These are phyloP conservation scores for Harrya chromipes DNA, from an alignment of 768 basidiomycete genomes.

Conservation along the genomic window DNA sequence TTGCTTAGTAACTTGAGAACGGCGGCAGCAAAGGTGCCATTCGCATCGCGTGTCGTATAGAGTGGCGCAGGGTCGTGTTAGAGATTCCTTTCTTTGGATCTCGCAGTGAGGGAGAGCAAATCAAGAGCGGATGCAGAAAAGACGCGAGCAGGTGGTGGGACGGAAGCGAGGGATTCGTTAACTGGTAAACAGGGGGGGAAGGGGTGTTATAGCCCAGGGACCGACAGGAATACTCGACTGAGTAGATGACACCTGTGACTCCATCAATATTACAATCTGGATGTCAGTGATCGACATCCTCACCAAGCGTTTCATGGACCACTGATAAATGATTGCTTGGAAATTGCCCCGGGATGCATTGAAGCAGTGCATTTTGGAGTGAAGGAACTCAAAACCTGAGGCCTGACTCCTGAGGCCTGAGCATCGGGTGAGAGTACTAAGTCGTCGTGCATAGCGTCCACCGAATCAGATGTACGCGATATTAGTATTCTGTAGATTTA, in stretches of 20 bases:
- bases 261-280: conserved; percentile 8
- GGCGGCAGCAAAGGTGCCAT: conserved; percentile 18
- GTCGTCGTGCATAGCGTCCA: too few species aligned
- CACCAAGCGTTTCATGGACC: too few species aligned
- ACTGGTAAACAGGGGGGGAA: not conserved
- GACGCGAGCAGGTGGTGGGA: not conserved
- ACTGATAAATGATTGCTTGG: too few species aligned
- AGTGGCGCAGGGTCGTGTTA: conserved; percentile 41
- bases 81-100: conserved; percentile 52
- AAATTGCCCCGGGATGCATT: too few species aligned
- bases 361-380: not conserved
- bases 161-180: not conserved
- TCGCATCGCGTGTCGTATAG: conserved; percentile 46
- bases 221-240: not conserved
- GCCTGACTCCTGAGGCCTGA: too few species aligned
- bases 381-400: too few species aligned
- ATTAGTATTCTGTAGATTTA: too few species aligned
- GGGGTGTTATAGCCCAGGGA: conserved; percentile 15
- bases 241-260: not conserved
- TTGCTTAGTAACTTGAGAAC: too few species aligned
- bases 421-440: too few species aligned
- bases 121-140: not conserved
- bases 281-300: not conserved
- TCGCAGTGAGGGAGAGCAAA: conserved; percentile 37
- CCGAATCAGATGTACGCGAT: too few species aligned